Evolutionary conservation across 495 filamentous ascomycete genomes (phyloP).

Genomic region (Penicillium argentinense): DNA sequence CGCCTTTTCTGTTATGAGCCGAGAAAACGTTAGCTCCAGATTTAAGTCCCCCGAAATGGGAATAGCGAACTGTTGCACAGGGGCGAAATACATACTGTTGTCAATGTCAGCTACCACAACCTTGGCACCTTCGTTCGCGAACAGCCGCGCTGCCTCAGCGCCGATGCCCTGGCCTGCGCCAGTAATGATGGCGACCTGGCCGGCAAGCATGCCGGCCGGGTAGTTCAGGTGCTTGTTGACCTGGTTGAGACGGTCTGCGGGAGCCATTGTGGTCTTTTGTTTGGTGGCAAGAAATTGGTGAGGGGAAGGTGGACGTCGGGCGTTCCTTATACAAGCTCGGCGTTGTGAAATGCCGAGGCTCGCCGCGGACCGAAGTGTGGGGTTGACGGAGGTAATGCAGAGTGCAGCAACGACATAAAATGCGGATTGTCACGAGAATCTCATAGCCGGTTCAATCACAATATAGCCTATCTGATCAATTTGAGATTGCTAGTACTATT

Average conservation of each 20-base stretch:
- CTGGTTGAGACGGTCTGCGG: slow-evolving; percentile 59
- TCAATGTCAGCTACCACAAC: slow-evolving; percentile 84
- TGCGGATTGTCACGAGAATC: too few relatives aligned
- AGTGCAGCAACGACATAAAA: too few relatives aligned
- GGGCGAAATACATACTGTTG: too few relatives aligned
- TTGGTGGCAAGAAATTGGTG: not conserved
- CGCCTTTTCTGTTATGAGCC: slow-evolving; percentile 55
- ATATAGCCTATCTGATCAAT: slow-evolving; percentile 14
- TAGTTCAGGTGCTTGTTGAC: slow-evolving; percentile 76
- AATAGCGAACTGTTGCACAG: too few relatives aligned
- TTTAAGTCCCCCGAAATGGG: too few relatives aligned
- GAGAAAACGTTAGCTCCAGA: not conserved
- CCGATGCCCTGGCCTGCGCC: slow-evolving; percentile 88
- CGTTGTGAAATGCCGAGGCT: slow-evolving; percentile 28
- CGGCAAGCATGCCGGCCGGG: slow-evolving; percentile 71
- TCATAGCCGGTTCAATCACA: too few relatives aligned
- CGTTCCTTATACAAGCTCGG: slow-evolving; percentile 23
- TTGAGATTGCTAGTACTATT: slow-evolving; percentile 3
- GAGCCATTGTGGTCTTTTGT: slow-evolving; percentile 27
- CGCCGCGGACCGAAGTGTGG: slow-evolving; percentile 29
- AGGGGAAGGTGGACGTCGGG: slow-evolving; percentile 4
- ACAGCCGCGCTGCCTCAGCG: slow-evolving; percentile 75
- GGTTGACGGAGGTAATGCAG: slow-evolving; percentile 6
- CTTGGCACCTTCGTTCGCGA: slow-evolving; percentile 83
- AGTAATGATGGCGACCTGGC: slow-evolving; percentile 85